phyloP scores from a whole-genome alignment of 73 alveolate species.

The Diophrys appendiculata region DNA sequence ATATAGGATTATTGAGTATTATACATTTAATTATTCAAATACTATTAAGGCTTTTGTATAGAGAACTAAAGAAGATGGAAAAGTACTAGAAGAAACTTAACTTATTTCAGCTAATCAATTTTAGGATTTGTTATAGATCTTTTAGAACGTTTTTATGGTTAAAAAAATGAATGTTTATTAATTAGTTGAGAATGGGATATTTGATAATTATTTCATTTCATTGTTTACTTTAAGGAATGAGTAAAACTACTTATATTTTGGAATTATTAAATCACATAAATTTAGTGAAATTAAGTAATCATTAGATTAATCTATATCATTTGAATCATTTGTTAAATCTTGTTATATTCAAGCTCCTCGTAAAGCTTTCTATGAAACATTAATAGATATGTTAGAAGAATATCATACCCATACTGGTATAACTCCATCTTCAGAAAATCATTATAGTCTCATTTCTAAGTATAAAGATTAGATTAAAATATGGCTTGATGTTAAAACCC shows the following conservation, averaged over 20 bases:
- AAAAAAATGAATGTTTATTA: background rate
- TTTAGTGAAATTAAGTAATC: background rate
- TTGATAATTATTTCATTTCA: background rate
- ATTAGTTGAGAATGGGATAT: background rate
- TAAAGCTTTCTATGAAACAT: background rate
- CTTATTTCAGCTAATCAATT: background rate
- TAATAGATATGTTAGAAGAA: background rate
- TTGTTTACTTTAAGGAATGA: background rate
- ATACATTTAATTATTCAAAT: background rate
- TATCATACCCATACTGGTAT: too few species aligned
- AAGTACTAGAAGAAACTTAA: background rate
- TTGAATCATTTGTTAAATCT: background rate
- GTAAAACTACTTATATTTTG: background rate
- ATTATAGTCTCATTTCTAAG: too few species aligned
- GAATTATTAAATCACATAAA: background rate
- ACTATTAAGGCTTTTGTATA: background rate
- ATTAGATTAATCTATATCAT: background rate
- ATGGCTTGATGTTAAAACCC: background rate
- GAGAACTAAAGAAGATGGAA: background rate
- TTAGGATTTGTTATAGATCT: too few species aligned
- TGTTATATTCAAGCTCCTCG: background rate
- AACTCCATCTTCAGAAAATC: too few species aligned
- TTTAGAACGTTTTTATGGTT: background rate
- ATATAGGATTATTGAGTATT: background rate
- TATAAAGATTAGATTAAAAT: too few species aligned